Base-by-base conservation (phyloP, 208 protist species). In the Endotrypanum monterogeii region DNA sequence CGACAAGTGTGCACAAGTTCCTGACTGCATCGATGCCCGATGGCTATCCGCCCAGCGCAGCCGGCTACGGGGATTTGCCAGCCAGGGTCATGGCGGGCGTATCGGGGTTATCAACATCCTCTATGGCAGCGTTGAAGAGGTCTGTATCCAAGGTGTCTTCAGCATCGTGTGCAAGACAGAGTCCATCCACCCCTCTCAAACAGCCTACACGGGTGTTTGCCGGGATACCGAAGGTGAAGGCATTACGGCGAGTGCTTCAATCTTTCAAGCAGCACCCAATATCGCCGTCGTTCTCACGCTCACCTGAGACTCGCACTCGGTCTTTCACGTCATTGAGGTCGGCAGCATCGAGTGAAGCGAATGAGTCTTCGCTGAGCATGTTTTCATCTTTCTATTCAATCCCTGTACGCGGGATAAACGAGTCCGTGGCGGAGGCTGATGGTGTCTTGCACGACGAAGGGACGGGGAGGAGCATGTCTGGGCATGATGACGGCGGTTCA, bases 141-240 rank as follows among this genome's bases (percentile, higher is more conserved):
- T 14, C 51, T 8, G 30, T 23, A 16, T 20, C 30, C 7, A n/a
- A 9, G 46, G 6, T 12, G 25, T 18, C 69, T 9, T 74, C 57
- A 20, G 25, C 46, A 41, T 62, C 54, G 20, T 66, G 54, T 14
- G 9, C 63, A 20, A 46, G 12, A 28, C 9, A 16, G 18, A 9
- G 30, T 41, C 51, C 44, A 0, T 35, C 70, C 54, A 41, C 55
- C 16, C 25, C 35, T 35, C 32, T 25, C 2, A 35, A 46, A 32
- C 48, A 41, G n/a, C 67, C 69, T 4, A 66, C 57, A 54, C 75
- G 75, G 48, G 63, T 71, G 25, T 74, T 80, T 39, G 57, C 69
- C 0, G 69, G 75, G 12, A 70, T 74, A 30, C 44, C 30, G 28
- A 70, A 58, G 23, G 69, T 74, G 6, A 62, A 28, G 3, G 61